phyloP scores from a whole-genome alignment of 441 rosid species.

The California macrophylla region DNA sequence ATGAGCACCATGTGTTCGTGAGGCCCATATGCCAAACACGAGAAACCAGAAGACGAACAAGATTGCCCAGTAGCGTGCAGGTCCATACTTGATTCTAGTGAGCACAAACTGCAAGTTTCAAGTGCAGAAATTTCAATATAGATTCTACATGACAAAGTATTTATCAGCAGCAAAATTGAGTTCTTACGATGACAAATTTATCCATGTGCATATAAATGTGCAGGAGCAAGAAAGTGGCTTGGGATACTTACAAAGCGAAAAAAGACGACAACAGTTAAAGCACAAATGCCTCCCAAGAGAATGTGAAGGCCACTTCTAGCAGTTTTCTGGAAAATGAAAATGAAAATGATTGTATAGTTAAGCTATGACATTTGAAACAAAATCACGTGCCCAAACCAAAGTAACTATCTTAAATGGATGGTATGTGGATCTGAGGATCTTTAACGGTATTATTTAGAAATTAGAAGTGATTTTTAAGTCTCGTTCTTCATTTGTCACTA shows the following conservation, averaged over 20 bases:
- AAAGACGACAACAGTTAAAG: conserved; percentile 78
- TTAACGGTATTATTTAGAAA: not conserved
- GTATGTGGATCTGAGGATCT: not conserved
- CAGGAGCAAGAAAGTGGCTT: not conserved
- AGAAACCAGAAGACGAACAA: conserved; percentile 94
- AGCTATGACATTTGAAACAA: not conserved
- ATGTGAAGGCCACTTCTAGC: conserved; percentile 87
- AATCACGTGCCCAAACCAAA: not conserved
- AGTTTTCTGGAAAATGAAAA: conserved; percentile 50
- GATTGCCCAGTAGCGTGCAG: conserved; percentile 94
- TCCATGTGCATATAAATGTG: not conserved
- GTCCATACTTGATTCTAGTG: conserved; percentile 81
- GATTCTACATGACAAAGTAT: not conserved
- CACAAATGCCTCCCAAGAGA: conserved; percentile 85
- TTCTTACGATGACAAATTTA: not conserved
- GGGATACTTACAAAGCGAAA: conserved; percentile 76
- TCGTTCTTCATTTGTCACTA: not conserved
- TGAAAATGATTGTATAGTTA: not conserved
- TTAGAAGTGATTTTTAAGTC: not conserved
- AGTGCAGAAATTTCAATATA: not conserved
- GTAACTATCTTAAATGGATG: no score
- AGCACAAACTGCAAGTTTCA: conserved; percentile 65
- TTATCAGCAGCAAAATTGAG: not conserved
- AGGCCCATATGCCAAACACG: conserved; percentile 91
- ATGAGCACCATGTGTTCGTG: conserved; percentile 53